phyloP scores from a whole-genome alignment of 192 early-diverging fungal genomes.

The Phlyctochytrium arcticum region DNA sequence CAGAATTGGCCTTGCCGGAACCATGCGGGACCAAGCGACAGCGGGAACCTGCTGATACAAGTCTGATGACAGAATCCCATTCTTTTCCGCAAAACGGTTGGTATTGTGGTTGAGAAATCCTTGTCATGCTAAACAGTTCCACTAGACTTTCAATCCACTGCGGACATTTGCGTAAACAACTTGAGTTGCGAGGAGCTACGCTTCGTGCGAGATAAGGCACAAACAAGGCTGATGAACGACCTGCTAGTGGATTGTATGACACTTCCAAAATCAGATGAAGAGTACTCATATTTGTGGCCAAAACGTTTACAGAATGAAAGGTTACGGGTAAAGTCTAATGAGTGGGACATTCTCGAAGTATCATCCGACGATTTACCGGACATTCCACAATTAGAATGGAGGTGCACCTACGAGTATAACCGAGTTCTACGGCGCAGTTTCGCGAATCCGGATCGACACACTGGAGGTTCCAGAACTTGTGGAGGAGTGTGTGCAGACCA shows the following conservation, averaged over 20 bases:
- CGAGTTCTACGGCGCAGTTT: background rate
- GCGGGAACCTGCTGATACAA: background rate
- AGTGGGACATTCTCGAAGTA: no score
- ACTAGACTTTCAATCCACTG: no score
- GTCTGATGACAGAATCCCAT: no score
- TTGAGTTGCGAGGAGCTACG: background rate
- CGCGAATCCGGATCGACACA: background rate
- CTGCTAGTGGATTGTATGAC: background rate
- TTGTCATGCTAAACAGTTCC: no score
- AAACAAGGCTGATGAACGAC: background rate
- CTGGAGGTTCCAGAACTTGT: background rate
- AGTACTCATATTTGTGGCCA: conserved; percentile 4
- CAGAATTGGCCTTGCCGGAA: background rate
- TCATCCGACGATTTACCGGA: no score
- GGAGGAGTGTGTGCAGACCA: background rate
- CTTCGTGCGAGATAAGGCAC: background rate
- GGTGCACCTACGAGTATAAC: no score
- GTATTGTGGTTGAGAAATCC: no score
- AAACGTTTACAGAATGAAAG: background rate
- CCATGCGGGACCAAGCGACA: background rate
- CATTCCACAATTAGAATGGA: no score
- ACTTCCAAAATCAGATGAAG: background rate
- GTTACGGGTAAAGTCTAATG: background rate
- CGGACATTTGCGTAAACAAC: background rate
- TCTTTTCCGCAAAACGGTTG: no score